Evolutionary conservation across 176 grass and related monocot species (phyloP).

Genomic region (Carex cristatella): DNA sequence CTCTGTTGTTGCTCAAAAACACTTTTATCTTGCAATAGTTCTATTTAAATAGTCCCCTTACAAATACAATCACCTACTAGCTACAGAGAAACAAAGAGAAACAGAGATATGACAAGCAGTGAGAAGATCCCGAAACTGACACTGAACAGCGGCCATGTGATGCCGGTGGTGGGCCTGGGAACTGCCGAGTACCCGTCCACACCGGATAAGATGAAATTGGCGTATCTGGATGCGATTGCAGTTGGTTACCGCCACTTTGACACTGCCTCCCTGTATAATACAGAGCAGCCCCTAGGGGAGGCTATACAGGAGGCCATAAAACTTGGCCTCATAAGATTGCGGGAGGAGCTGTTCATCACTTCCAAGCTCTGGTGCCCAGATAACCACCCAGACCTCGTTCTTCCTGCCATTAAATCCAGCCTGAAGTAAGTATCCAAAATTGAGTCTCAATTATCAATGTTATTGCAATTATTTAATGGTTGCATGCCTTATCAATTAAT

Average conservation of each 20-base stretch:
- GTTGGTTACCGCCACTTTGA: constrained; percentile 64
- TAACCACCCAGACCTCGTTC: constrained; percentile 44
- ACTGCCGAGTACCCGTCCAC: constrained; percentile 8
- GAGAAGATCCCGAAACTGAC: constrained; percentile 27
- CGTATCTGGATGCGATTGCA: constrained; percentile 44
- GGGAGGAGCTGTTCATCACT: constrained; percentile 58
- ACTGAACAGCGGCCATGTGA: constrained; percentile 29
- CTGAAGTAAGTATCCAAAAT: constrained; percentile 33
- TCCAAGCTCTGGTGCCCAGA: constrained; percentile 72
- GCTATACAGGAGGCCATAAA: constrained; percentile 34
- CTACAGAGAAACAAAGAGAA: neutral
- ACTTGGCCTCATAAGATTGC: constrained; percentile 32
- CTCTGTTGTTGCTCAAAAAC: neutral
- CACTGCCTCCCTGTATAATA: constrained; percentile 40
- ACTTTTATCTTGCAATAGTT: neutral
- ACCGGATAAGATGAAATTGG: constrained; percentile 12
- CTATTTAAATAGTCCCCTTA: neutral
- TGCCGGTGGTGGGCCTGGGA: constrained; percentile 53
- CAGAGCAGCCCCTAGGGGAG: constrained; percentile 37
- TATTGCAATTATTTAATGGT: neutral
- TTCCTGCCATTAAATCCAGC: constrained; percentile 39
- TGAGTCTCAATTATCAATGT: neutral
- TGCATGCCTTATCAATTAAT: too few relatives aligned
- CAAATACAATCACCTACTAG: neutral
- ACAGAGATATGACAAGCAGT: neutral